Percentiles rank a stretch among this genome's conserved stretches.
Evolutionary conservation across 495 filamentous ascomycete species (phyloP).

Genomic region (Aspergillus cavernicola): DNA sequence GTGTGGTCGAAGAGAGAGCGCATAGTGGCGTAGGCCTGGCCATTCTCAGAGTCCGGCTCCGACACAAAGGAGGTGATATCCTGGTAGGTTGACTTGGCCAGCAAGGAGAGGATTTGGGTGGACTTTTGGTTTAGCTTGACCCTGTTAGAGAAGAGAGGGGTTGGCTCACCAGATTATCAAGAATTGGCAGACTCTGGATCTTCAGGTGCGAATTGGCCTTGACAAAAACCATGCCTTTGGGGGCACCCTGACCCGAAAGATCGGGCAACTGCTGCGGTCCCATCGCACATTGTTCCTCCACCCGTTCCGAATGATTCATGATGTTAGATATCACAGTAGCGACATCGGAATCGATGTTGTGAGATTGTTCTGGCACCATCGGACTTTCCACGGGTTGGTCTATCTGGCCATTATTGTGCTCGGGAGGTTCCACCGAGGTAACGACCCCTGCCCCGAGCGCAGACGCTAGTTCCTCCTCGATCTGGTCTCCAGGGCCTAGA

Average conservation of each 20-base stretch:
- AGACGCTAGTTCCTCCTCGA: constrained; percentile 43
- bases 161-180: constrained; percentile 64
- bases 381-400: constrained; percentile 16
- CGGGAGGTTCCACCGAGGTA: constrained; percentile 24
- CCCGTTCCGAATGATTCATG: constrained; percentile 46
- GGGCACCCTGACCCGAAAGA: constrained; percentile 23
- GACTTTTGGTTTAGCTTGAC: constrained; percentile 35
- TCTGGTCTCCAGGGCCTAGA: constrained; percentile 29
- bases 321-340: constrained; percentile 42
- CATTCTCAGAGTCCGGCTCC: constrained; percentile 67
- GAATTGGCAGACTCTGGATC: constrained; percentile 65
- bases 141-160: neutral
- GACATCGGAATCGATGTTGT: constrained; percentile 31
- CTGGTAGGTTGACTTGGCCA: constrained; percentile 63
- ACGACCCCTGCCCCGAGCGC: constrained; percentile 32
- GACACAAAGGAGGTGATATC: constrained; percentile 75
- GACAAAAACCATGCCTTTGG: constrained; percentile 40
- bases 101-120: constrained; percentile 63
- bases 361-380: constrained; percentile 17
- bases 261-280: constrained; percentile 36
- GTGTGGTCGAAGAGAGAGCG: constrained; percentile 78
- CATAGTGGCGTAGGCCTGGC: constrained; percentile 76
- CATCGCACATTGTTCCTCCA: constrained; percentile 43
- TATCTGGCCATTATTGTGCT: constrained; percentile 18
- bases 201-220: constrained; percentile 59